Evolutionary conservation across 352 stramenopile species (phyloP), one percentile per base, ranked within the genome.

Genomic region (Phytopythium ostracodes): DNA sequence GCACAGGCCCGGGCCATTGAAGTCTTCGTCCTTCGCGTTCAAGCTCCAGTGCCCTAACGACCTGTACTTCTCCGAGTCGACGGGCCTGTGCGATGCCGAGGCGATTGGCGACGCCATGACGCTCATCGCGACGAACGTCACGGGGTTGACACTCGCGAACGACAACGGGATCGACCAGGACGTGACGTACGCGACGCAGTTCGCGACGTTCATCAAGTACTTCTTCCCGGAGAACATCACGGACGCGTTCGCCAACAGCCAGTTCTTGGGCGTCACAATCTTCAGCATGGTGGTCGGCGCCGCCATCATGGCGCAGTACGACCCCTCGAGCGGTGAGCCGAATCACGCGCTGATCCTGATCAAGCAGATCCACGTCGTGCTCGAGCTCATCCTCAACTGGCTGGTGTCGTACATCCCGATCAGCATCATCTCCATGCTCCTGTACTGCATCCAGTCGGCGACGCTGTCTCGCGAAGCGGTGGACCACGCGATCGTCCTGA

Each of bases 341-440:
- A 88, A 87, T 56, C 71, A 86, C 63, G 68, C 71, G 29, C 77
- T 83, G 22, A 65, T 87, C 25, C 66, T 90, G 6, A 71, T 88
- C 42, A 76, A 79, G 54, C 81, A 90, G 60, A 57, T 86, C 10
- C 62, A 87, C 54, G 52, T 87, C 22, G 76, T 88, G 56, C 67
- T 88, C 24, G 81, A 88, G 56, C 71, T 85, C 59, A 81, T 88
- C n/a, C 66, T 90, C 42, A 90, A 88, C 66, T 90, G 78, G 75
- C 35, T 88, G 17, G 75, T 90, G 40, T 60, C 64, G 9, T 88
- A 75, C 60, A 75, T 81, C 47, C 76, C 81, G 1, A 51, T 86
- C 6, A 71, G 72, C 31, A 84, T 75, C 49, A 52, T 84, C 42
- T 79, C 71, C 12, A 78, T 78, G 62, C 79, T 87, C 60, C 74